Conservation (phyloP, 257 asterid species). For the Buddleja alternifolia region DNA sequence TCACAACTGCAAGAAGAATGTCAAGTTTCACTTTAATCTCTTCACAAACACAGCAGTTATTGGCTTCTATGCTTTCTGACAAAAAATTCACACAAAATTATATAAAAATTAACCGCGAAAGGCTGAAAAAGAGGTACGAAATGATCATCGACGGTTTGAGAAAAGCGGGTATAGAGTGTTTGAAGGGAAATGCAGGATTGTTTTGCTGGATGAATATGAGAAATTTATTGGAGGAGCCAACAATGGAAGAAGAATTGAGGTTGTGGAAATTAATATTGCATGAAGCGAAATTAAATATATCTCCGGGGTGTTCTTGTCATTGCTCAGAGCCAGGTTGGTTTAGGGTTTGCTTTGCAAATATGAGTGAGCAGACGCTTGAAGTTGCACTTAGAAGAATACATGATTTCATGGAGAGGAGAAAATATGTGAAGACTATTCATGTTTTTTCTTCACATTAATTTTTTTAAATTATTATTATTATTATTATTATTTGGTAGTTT, state of each 20-base stretch:
- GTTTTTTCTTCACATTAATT: neutral
- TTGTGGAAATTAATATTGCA: slow-evolving; percentile 37
- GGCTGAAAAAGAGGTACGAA: slow-evolving; percentile 29
- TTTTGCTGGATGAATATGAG: slow-evolving; percentile 45
- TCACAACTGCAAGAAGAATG: slow-evolving; percentile 41
- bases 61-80: slow-evolving; percentile 40
- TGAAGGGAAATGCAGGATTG: slow-evolving; percentile 41
- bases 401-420: slow-evolving; percentile 33
- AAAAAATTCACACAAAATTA: slow-evolving; percentile 26
- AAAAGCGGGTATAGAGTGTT: slow-evolving; percentile 35
- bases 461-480: too few species aligned
- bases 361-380: slow-evolving; percentile 39
- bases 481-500: neutral
- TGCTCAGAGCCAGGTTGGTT: slow-evolving; percentile 46
- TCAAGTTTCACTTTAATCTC: slow-evolving; percentile 44
- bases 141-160: slow-evolving; percentile 32
- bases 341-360: slow-evolving; percentile 44
- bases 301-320: slow-evolving; percentile 44
- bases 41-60: slow-evolving; percentile 40
- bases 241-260: slow-evolving; percentile 33
- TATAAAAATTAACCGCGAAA: slow-evolving; percentile 24
- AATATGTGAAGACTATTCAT: neutral
- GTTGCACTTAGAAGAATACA: slow-evolving; percentile 34
- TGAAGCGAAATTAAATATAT: slow-evolving; percentile 38
- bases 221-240: slow-evolving; percentile 24